Base-by-base conservation (phyloP, 306 rosid genomes). In the Quercus gilva region DNA sequence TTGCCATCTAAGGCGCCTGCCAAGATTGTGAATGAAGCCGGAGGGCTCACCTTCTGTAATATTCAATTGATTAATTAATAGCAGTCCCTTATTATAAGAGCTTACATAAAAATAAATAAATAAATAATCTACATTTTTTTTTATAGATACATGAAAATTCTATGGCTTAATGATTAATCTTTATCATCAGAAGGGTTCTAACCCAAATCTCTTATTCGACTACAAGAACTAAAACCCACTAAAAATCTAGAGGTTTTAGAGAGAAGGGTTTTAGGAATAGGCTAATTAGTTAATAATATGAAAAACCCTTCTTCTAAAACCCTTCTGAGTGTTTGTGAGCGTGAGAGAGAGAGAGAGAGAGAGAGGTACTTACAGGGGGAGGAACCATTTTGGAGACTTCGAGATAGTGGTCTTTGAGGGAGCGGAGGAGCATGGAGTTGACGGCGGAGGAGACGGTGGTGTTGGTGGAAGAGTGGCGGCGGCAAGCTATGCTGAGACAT, bases 401-500 rank as follows among this genome's bases (percentile, higher is more conserved):
- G 43, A 84, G 88, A 25, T 90, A 95, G 92, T 95, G 99, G 4
- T 92, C 98, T 74, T 92, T 95, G 59, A 95, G 95, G 64, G 99
- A 95, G 37, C 92, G 96, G 76, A 92, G 95, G 21, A 95, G 73
- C 76, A 91, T 25, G 35, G 98, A 90, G 80, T 91, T 82, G 61
- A 92, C 91, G 74, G 95, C 92, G n/a, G 92, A 65, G 21, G 97
- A 85, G n/a, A 86, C 82, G 14, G 81, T 20, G 77, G 89, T 31
- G 88, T 49, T 49, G 53, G 53, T 49, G 14, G 53, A 49, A 13
- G 53, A 10, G 17, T 11, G 74, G 60, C 53, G 75, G 60, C 86
- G 76, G 71, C 86, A 78, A 20, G 85, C 56, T 29, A 43, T 35
- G 9, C 58, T 70, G 15, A 63, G 69, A 45, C 65, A 77, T 20